These are phyloP conservation scores for Wickerhamiella slavikovae DNA, from an alignment of 805 yeast species.

Conservation along the genomic window DNA sequence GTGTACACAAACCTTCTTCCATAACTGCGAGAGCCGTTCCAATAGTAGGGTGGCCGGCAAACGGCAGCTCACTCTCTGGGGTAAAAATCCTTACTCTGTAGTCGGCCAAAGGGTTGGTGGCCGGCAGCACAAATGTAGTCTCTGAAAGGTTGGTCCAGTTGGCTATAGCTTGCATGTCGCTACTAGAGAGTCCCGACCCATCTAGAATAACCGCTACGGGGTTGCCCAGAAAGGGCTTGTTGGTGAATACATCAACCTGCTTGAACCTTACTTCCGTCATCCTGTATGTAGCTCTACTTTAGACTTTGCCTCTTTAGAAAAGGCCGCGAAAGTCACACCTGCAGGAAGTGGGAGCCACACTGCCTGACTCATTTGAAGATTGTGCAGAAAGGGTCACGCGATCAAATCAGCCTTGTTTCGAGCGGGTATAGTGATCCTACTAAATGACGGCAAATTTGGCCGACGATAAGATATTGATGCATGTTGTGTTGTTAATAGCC, in stretches of 20 bases:
- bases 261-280: neutral
- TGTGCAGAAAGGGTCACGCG: too few relatives aligned
- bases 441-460: too few relatives aligned
- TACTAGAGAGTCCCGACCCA: conserved; percentile 20
- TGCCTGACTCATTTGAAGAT: too few relatives aligned
- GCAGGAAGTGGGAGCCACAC: too few relatives aligned
- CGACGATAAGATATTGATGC: too few relatives aligned
- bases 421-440: too few relatives aligned
- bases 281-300: too few relatives aligned
- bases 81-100: conserved; percentile 32
- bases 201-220: conserved; percentile 34
- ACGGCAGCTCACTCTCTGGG: conserved; percentile 28
- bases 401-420: too few relatives aligned
- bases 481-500: too few relatives aligned
- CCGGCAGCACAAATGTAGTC: conserved; percentile 29
- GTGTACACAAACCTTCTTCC: conserved; percentile 14
- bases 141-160: conserved; percentile 44
- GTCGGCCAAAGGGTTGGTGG: conserved; percentile 22
- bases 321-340: too few relatives aligned
- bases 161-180: conserved; percentile 28
- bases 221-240: conserved; percentile 25
- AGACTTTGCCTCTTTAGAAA: too few relatives aligned
- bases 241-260: conserved; percentile 25
- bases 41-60: conserved; percentile 46
- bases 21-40: conserved; percentile 18